A percentile compares a stretch with the other conserved stretches of the same genome.
phyloP scores from a whole-genome alignment of 441 rosid genomes.

The Metrosideros polymorpha region DNA sequence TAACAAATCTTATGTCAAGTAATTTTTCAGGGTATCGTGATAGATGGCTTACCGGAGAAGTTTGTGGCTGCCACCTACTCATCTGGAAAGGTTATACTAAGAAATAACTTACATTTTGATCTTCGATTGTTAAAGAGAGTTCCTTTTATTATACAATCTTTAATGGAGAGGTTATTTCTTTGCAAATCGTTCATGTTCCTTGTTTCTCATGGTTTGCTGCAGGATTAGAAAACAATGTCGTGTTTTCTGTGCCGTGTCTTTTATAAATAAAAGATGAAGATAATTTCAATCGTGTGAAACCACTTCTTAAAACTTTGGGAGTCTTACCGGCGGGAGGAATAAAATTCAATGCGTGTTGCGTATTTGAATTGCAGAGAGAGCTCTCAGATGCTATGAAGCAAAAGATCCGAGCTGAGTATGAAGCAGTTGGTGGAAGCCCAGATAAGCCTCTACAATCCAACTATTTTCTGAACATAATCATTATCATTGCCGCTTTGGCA shows the following conservation, averaged over 20 bases:
- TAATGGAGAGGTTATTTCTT: neutral
- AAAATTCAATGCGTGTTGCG: constrained; percentile 33
- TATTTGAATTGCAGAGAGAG: constrained; percentile 64
- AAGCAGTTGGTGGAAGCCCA: constrained; percentile 75
- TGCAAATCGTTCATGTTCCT: constrained; percentile 22
- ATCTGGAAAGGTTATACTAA: constrained; percentile 50
- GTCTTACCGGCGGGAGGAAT: constrained; percentile 22
- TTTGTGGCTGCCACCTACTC: constrained; percentile 80
- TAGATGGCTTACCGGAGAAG: constrained; percentile 49
- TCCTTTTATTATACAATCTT: neutral
- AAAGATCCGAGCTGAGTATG: constrained; percentile 81
- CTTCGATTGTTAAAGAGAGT: neutral
- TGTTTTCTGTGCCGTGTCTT: constrained; percentile 38
- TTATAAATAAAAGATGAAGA: constrained; percentile 37
- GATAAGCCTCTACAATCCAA: constrained; percentile 64
- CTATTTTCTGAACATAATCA: constrained; percentile 76
- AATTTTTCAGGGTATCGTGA: constrained; percentile 52
- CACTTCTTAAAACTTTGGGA: constrained; percentile 16
- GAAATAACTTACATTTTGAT: neutral
- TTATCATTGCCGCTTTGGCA: constrained; percentile 56
- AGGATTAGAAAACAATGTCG: constrained; percentile 37
- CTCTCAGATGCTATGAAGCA: constrained; percentile 76
- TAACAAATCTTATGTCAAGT: neutral
- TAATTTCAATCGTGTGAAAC: constrained; percentile 23
- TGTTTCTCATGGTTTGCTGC: constrained; percentile 35